Base-by-base conservation (phyloP, 352 stramenopile genomes). In the Phytophthora fragariae region DNA sequence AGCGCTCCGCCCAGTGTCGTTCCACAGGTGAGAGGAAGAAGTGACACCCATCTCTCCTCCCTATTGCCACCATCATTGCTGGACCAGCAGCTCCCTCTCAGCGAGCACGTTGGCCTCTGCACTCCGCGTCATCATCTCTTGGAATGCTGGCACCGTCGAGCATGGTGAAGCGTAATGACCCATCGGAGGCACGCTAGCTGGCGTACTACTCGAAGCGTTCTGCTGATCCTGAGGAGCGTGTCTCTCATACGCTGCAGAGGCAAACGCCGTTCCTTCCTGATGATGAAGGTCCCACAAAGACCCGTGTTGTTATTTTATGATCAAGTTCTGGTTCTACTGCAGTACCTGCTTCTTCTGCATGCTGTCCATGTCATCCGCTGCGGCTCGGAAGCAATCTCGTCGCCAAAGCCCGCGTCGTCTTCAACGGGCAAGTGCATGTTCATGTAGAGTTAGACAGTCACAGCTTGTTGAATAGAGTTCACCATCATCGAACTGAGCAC, bases 21-120 rank as follows among this genome's bases (percentile, higher is more conserved):
- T 49, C 15, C n/a, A 14, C 15, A 27, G 57, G 24, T 12, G 49
- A 24, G 21, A 53, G 57, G 57, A 63, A 53, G 21, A 21, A 10
- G 19, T 35, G 57, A 27, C 57, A 39, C 24, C 17, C 10, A 9
- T 44, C 11, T 29, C 17, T 41, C 57, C 39, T 53, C 49, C 39
- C 57, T 54, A 39, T 37, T 52, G 19, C 21, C 39, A 19, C 35
- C 21, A n/a, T 63, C 57, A 41, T 8, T 63, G 37, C n/a, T 50
- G 44, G 15, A 1, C 17, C 15, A 21, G 15, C 14, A 15, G 5
- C 7, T 14, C 5, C 44, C n/a, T 3, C 15, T 10, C 3, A 8
- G 15, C 15, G 6, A 9, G 44, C 15, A 21, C 17, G 44, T 50
- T 50, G 5, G 44, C 44, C 15, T n/a, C 14, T 8, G 44, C 44